Evolutionary conservation across 2,329 filamentous ascomycete species (phyloP).

Genomic region (Endoconidiophora laricicola): DNA sequence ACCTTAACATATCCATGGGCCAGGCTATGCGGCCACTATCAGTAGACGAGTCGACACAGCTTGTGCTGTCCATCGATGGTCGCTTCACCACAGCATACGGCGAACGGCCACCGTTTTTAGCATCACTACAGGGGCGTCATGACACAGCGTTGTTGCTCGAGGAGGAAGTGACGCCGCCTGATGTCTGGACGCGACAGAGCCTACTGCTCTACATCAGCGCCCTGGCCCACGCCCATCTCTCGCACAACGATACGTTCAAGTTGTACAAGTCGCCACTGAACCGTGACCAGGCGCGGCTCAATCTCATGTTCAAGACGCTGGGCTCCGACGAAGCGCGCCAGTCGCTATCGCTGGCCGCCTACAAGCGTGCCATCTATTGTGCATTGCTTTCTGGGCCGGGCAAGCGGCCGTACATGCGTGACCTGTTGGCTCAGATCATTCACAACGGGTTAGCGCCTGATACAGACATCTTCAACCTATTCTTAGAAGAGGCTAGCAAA

Average conservation of each 20-base stretch:
- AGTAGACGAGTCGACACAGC: neutral
- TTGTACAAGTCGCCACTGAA: constrained; percentile 22
- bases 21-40: neutral
- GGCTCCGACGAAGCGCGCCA: constrained; percentile 20
- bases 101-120: neutral
- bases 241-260: constrained; percentile 19
- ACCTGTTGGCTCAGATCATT: constrained; percentile 24
- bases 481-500: constrained; percentile 26
- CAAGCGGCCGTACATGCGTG: constrained; percentile 17
- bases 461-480: constrained; percentile 30
- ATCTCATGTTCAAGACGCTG: constrained; percentile 25
- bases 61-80: neutral
- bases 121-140: constrained; percentile 19
- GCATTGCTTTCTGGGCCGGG: constrained; percentile 19
- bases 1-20: constrained; percentile 20
- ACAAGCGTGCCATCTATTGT: constrained; percentile 29
- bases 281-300: constrained; percentile 24
- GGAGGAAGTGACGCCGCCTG: constrained; percentile 24
- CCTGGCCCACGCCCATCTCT: constrained; percentile 24
- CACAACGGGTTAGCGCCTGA: constrained; percentile 26
- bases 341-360: constrained; percentile 23
- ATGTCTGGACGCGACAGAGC: constrained; percentile 25
- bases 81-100: constrained; percentile 12
- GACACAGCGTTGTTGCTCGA: constrained; percentile 11
- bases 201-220: constrained; percentile 27